phyloP scores from a whole-genome alignment of 2,329 filamentous ascomycete species.

The Penicillium digitatum region DNA sequence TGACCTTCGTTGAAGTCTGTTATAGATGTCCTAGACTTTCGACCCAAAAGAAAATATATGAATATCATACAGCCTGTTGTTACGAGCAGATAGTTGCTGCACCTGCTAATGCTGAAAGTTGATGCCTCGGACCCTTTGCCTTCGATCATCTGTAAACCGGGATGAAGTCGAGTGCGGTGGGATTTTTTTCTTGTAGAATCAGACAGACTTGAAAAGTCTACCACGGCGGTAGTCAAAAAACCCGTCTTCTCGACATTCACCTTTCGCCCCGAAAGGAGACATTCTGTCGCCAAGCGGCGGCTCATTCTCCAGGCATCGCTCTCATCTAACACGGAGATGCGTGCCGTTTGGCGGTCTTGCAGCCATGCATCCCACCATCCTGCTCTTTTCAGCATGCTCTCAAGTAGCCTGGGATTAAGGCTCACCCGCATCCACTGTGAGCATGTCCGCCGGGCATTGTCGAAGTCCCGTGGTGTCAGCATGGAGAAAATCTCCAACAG shows the following conservation, averaged over 20 bases:
- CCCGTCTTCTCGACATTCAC: constrained; percentile 27
- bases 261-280: constrained; percentile 41
- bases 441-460: constrained; percentile 59
- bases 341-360: constrained; percentile 27
- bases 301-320: constrained; percentile 42
- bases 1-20: constrained; percentile 28
- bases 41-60: constrained; percentile 49
- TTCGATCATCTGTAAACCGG: constrained; percentile 11
- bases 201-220: constrained; percentile 28
- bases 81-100: constrained; percentile 56
- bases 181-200: constrained; percentile 9
- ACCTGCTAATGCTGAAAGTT: constrained; percentile 54
- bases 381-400: constrained; percentile 52
- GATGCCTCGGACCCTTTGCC: constrained; percentile 21
- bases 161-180: constrained; percentile 14
- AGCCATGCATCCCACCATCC: constrained; percentile 51
- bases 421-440: constrained; percentile 58
- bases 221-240: constrained; percentile 40
- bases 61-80: constrained; percentile 54
- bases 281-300: constrained; percentile 49
- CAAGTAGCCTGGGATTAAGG: constrained; percentile 50
- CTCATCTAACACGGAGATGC: constrained; percentile 36
- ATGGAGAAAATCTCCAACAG: constrained; percentile 47
- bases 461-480: constrained; percentile 51
- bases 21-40: constrained; percentile 19